These are phyloP conservation scores for Penicillium diatomitis DNA, from an alignment of 495 filamentous ascomycete genomes.

Conservation along the genomic window DNA sequence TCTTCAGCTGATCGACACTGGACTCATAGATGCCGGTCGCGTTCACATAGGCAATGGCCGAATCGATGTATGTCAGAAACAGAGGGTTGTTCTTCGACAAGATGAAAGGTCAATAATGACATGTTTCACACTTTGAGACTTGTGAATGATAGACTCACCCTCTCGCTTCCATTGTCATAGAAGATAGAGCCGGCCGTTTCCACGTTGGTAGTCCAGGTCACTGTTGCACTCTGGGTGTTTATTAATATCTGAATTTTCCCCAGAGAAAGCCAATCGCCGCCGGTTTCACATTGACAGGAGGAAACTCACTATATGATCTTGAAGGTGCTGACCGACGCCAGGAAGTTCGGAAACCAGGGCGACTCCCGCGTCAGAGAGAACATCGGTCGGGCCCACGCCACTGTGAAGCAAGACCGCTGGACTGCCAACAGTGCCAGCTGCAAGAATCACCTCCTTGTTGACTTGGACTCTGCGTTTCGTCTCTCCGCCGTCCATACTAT, in stretches of 20 bases:
- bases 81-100: constrained; percentile 13
- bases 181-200: constrained; percentile 22
- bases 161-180: constrained; percentile 18
- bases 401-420: constrained; percentile 45
- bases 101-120: no score
- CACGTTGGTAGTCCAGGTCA: constrained; percentile 18
- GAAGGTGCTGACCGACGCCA: constrained; percentile 42
- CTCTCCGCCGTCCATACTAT: constrained; percentile 18
- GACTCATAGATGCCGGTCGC: constrained; percentile 15
- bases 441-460: constrained; percentile 46
- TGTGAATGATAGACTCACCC: constrained; percentile 7
- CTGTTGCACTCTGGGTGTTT: constrained; percentile 20
- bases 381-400: constrained; percentile 34
- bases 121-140: no score
- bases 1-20: constrained; percentile 4
- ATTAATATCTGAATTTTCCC: neutral
- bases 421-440: constrained; percentile 46
- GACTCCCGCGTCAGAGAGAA: constrained; percentile 29
- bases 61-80: constrained; percentile 25
- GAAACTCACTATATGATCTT: constrained; percentile 35
- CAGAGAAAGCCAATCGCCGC: no score
- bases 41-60: constrained; percentile 25
- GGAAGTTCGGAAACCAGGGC: constrained; percentile 35
- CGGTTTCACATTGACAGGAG: neutral
- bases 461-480: constrained; percentile 25